These are phyloP conservation scores for Penicillium sp. DNA, from an alignment of 2,329 filamentous ascomycete species.

Conservation along the genomic window DNA sequence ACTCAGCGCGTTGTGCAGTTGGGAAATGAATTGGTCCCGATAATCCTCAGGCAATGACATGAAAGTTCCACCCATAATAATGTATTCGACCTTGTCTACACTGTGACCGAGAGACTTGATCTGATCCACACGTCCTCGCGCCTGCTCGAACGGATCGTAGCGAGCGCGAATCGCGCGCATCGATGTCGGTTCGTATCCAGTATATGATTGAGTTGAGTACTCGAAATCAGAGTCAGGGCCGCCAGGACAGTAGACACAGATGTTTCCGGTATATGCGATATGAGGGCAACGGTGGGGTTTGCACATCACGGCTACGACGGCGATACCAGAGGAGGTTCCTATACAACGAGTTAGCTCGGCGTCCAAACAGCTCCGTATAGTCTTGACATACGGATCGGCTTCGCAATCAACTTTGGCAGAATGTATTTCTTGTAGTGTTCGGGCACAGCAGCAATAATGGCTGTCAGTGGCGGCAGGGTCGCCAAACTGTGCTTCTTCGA, in stretches of 20 bases:
- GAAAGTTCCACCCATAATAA: conserved; percentile 99
- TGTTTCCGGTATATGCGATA: conserved; percentile 97
- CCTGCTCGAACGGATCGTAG: conserved; percentile 98
- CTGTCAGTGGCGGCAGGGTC: conserved; percentile 85
- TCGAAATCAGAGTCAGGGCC: conserved; percentile 98
- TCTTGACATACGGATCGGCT: conserved; percentile 72
- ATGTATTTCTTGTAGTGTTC: conserved; percentile 99
- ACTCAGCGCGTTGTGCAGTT: conserved; percentile 93
- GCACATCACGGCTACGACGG: conserved; percentile 98
- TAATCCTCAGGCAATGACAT: conserved; percentile 93
- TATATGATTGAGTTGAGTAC: conserved; percentile 98
- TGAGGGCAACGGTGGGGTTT: conserved; percentile 97
- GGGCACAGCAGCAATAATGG: conserved; percentile 97
- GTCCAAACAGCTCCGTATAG: not conserved
- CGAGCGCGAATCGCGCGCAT: conserved; percentile 97
- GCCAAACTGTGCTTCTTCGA: conserved; percentile 89
- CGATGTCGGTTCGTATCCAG: conserved; percentile 95
- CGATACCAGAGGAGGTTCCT: conserved; percentile 94
- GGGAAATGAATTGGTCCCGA: conserved; percentile 88
- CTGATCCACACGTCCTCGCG: conserved; percentile 90
- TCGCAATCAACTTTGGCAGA: conserved; percentile 90
- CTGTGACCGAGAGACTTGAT: conserved; percentile 93
- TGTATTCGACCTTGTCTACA: conserved; percentile 99
- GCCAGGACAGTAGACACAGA: conserved; percentile 97
- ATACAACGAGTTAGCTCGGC: conserved; percentile 17